Evolutionary conservation across 23 red algal species (phyloP).

Genomic region (Gracilaria vermiculophylla): DNA sequence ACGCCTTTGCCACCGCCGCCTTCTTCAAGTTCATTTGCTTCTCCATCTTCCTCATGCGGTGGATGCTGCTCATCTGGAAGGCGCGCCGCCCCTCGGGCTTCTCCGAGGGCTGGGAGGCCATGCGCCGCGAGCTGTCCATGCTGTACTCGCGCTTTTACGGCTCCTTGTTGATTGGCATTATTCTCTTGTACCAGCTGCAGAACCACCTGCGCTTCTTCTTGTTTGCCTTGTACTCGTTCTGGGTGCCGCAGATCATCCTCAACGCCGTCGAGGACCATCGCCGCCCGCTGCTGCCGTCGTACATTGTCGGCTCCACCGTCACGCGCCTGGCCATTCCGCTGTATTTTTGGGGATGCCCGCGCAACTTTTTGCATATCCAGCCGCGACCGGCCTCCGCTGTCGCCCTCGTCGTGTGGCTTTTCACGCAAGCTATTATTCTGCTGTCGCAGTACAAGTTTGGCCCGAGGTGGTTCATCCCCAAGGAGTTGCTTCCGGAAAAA

Average conservation of each 20-base stretch:
- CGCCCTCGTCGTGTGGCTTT: slow-evolving; percentile 69
- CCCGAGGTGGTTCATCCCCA: slow-evolving; percentile 88
- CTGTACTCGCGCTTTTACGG: slow-evolving; percentile 93
- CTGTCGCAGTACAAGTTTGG: slow-evolving; percentile 80
- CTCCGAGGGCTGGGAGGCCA: slow-evolving; percentile 85
- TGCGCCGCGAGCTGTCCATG: slow-evolving; percentile 88
- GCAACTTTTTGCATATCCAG: slow-evolving; percentile 84
- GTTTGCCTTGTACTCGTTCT: slow-evolving; percentile 80
- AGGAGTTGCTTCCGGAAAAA: slow-evolving; percentile 81
- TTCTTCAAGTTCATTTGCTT: slow-evolving; percentile 97
- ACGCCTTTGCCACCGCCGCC: slow-evolving; percentile 91
- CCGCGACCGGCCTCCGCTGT: slow-evolving; percentile 61
- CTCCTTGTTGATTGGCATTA: slow-evolving; percentile 76
- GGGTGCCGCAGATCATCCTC: slow-evolving; percentile 88
- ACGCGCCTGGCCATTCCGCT: slow-evolving; percentile 77
- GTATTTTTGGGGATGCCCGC: slow-evolving; percentile 79
- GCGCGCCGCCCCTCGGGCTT: slow-evolving; percentile 75
- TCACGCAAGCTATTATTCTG: slow-evolving; percentile 65
- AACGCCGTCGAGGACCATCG: slow-evolving; percentile 72
- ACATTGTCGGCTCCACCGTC: slow-evolving; percentile 61
- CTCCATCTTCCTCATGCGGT: slow-evolving; percentile 87
- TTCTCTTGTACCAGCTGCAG: slow-evolving; percentile 85
- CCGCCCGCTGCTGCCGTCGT: slow-evolving; percentile 68
- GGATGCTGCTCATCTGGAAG: slow-evolving; percentile 90
- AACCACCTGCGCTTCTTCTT: slow-evolving; percentile 78